phyloP scores from a whole-genome alignment of 2,329 filamentous ascomycete genomes.

The Spiromastix sp. region DNA sequence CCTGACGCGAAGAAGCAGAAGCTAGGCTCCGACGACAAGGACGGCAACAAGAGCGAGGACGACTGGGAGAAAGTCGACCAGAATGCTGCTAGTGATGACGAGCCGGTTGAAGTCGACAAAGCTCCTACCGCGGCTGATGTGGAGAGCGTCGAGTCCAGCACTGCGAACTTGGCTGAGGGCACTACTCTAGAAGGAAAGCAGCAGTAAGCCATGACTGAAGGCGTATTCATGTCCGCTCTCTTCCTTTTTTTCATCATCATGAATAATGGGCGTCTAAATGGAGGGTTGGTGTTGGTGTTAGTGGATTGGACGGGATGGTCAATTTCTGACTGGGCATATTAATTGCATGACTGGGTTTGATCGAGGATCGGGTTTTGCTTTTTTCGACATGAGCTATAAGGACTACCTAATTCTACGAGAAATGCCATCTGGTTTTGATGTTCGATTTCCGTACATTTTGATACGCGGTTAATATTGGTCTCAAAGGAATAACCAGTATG shows the following conservation, averaged over 20 bases:
- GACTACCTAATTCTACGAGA: too few species aligned
- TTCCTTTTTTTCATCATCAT: not conserved
- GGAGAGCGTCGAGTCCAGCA: constrained; percentile 26
- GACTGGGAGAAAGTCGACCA: constrained; percentile 31
- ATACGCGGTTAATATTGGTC: too few species aligned
- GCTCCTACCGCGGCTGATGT: constrained; percentile 22
- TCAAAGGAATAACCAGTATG: too few species aligned
- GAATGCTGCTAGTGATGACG: constrained; percentile 21
- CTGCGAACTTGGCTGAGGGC: constrained; percentile 10
- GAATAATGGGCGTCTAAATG: not conserved
- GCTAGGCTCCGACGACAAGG: constrained; percentile 15
- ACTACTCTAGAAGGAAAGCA: constrained; percentile 1
- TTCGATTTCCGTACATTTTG: too few species aligned
- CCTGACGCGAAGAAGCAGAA: constrained; percentile 40
- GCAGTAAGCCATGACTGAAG: too few species aligned
- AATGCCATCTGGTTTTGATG: too few species aligned
- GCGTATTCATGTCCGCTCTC: not conserved
- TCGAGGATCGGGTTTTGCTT: too few species aligned
- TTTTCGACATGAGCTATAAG: too few species aligned
- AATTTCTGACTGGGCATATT: too few species aligned
- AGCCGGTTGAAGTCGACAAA: constrained; percentile 23
- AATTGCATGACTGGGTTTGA: too few species aligned
- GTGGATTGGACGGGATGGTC: too few species aligned
- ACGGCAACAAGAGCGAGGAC: constrained; percentile 23
- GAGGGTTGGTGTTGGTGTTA: too few species aligned